Percentiles rank a stretch among this genome's conserved stretches.
phyloP scores from a whole-genome alignment of 768 basidiomycete genomes.

The Tremella yokohamensis region DNA sequence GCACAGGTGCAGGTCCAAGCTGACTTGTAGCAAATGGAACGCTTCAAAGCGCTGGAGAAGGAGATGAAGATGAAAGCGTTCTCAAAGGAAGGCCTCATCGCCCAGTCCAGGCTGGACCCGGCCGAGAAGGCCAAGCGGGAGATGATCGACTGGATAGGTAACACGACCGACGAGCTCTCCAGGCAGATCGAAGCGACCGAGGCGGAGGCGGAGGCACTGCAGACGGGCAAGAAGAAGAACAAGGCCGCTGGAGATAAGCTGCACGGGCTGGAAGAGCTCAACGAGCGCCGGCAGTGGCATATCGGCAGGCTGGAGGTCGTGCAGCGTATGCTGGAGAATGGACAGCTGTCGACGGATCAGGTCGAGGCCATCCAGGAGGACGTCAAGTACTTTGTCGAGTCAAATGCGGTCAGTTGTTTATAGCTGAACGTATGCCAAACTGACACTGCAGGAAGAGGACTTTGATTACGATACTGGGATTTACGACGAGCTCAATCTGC shows the following conservation, averaged over 20 bases:
- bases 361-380: constrained; percentile 84
- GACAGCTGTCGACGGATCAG: constrained; percentile 75
- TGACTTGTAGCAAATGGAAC: constrained; percentile 92
- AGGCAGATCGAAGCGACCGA: constrained; percentile 92
- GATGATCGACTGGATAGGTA: constrained; percentile 73
- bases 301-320: constrained; percentile 87
- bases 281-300: constrained; percentile 95
- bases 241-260: constrained; percentile 67
- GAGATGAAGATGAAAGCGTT: constrained; percentile 99
- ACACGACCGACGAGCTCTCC: constrained; percentile 82
- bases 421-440: not conserved
- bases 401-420: constrained; percentile 71
- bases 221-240: constrained; percentile 77
- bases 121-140: constrained; percentile 96
- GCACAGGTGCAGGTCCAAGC: constrained; percentile 16
- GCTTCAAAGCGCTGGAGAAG: constrained; percentile 99
- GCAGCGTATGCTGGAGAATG: constrained; percentile 87
- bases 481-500: constrained; percentile 94
- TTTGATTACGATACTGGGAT: constrained; percentile 97
- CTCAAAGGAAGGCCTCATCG: constrained; percentile 95
- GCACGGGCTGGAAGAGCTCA: constrained; percentile 79
- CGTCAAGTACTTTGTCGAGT: constrained; percentile 92
- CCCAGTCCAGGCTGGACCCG: constrained; percentile 89
- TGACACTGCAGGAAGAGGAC: constrained; percentile 71
- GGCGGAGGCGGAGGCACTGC: constrained; percentile 85